phyloP scores from a whole-genome alignment of 257 asterid genomes.

The Datura wrightii region DNA sequence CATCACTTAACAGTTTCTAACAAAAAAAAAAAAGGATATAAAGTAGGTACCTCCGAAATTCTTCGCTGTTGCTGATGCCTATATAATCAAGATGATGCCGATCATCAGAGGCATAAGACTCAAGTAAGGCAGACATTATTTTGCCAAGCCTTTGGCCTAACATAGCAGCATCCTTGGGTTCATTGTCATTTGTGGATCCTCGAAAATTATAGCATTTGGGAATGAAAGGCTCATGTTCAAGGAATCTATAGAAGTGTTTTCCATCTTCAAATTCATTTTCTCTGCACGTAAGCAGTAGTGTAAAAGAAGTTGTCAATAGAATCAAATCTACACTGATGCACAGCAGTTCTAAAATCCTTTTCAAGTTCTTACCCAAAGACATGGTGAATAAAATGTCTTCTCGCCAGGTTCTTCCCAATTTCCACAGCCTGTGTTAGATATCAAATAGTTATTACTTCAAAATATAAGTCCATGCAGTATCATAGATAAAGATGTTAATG shows the following conservation, averaged over 20 bases:
- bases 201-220: slow-evolving; percentile 82
- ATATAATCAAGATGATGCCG: slow-evolving; percentile 64
- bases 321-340: slow-evolving; percentile 8
- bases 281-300: slow-evolving; percentile 45
- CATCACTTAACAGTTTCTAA: background rate
- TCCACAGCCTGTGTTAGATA: slow-evolving; percentile 66
- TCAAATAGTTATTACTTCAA: background rate
- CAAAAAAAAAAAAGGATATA: background rate
- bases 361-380: slow-evolving; percentile 73
- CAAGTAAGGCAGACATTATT: slow-evolving; percentile 86
- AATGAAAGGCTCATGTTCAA: slow-evolving; percentile 88
- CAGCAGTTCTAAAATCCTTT: background rate
- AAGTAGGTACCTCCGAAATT: slow-evolving; percentile 75
- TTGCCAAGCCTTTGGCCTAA: slow-evolving; percentile 63
- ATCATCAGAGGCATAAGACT: slow-evolving; percentile 79
- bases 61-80: slow-evolving; percentile 94
- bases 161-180: slow-evolving; percentile 62
- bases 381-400: slow-evolving; percentile 83
- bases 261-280: slow-evolving; percentile 93
- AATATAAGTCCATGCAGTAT: background rate
- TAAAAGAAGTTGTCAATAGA: background rate
- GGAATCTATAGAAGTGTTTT: slow-evolving; percentile 75
- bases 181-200: slow-evolving; percentile 66
- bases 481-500: background rate
- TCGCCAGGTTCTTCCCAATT: slow-evolving; percentile 77